A percentile compares a stretch with the other conserved stretches of the same genome.
Evolutionary conservation across 495 filamentous ascomycete species (phyloP).

Genomic region (Trichoderma gamsii): DNA sequence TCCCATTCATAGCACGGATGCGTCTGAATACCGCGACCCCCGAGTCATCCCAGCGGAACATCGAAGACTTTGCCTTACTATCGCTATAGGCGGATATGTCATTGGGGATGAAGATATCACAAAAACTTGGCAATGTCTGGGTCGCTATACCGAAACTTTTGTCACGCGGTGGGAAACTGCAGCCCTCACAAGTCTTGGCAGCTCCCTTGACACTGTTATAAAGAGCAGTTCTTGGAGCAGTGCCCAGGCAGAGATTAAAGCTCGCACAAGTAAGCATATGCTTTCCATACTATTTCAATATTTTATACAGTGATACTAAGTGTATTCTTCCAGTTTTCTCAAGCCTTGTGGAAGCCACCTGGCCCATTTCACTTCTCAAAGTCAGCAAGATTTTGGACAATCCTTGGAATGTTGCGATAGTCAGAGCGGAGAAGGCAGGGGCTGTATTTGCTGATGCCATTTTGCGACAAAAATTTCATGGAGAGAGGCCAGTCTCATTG

Average conservation of each 20-base stretch:
- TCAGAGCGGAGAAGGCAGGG: constrained; percentile 82
- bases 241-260: constrained; percentile 69
- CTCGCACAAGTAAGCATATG: constrained; percentile 34
- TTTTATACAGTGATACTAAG: constrained; percentile 33
- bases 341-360: constrained; percentile 59
- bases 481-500: constrained; percentile 80
- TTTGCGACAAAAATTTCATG: constrained; percentile 72
- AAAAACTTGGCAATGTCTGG: constrained; percentile 70
- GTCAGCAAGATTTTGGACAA: constrained; percentile 80
- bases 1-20: constrained; percentile 51
- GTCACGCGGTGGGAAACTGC: constrained; percentile 80
- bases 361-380: constrained; percentile 74
- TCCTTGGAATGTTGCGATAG: constrained; percentile 77
- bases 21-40: constrained; percentile 32
- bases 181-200: constrained; percentile 68
- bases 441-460: constrained; percentile 79
- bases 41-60: constrained; percentile 34
- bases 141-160: constrained; percentile 67
- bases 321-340: constrained; percentile 54
- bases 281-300: constrained; percentile 16
- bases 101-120: constrained; percentile 62
- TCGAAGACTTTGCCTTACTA: constrained; percentile 69
- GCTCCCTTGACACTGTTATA: constrained; percentile 64
- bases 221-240: constrained; percentile 70
- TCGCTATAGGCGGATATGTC: constrained; percentile 80